These are phyloP conservation scores for Aspergillus fumigatus DNA, from an alignment of 2,329 filamentous ascomycete species.

Conservation along the genomic window DNA sequence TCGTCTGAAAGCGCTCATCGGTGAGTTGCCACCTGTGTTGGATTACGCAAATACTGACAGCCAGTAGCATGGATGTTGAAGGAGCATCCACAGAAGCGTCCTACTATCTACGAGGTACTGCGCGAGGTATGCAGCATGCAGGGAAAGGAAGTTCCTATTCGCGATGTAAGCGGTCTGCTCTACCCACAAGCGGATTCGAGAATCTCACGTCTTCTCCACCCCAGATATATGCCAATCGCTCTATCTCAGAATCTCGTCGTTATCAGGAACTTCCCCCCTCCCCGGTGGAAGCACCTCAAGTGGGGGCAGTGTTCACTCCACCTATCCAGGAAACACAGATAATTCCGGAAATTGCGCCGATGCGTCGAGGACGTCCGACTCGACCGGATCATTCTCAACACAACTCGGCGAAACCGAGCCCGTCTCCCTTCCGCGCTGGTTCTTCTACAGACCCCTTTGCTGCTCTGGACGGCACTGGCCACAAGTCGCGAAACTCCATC, in stretches of 20 bases:
- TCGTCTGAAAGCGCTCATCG: constrained; percentile 81
- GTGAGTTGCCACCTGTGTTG: constrained; percentile 46
- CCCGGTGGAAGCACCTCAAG: constrained; percentile 55
- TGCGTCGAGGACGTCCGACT: constrained; percentile 78
- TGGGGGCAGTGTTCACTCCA: constrained; percentile 79
- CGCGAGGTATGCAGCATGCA: constrained; percentile 85
- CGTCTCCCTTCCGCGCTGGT: constrained; percentile 62
- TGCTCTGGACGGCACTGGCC: constrained; percentile 68
- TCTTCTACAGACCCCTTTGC: constrained; percentile 80
- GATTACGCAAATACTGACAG: constrained; percentile 16
- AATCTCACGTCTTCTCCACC: constrained; percentile 1
- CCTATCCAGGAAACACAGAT: constrained; percentile 64
- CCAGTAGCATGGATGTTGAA: constrained; percentile 72
- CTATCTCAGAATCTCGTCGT: constrained; percentile 60
- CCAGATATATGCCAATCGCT: constrained; percentile 65
- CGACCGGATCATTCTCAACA: constrained; percentile 43
- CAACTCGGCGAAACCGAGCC: constrained; percentile 53
- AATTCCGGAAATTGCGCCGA: constrained; percentile 86
- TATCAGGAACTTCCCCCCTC: constrained; percentile 57
- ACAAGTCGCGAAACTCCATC: constrained; percentile 44
- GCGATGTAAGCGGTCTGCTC: constrained; percentile 62
- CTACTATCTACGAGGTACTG: constrained; percentile 92
- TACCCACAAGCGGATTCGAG: neutral
- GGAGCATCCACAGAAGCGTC: constrained; percentile 72
- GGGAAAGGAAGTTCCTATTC: constrained; percentile 77